Percentiles rank a stretch among this genome's conserved stretches.
phyloP scores from a whole-genome alignment of 1,284 basidiomycete species.

The Flammula alnicola region DNA sequence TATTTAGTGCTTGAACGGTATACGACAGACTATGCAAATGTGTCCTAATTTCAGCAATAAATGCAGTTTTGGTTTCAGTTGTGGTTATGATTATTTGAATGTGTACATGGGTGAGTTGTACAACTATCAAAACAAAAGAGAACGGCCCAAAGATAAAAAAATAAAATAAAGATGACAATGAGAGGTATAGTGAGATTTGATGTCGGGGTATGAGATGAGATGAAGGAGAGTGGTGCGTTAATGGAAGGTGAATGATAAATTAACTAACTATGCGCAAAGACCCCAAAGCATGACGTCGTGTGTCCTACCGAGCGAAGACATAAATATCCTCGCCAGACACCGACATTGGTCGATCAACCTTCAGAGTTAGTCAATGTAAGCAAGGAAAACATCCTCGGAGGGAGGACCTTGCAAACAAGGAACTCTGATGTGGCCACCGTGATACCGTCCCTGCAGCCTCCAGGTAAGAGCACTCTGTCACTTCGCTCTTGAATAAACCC shows the following conservation, averaged over 20 bases:
- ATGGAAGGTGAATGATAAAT: background rate
- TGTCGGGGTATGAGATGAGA: constrained; percentile 16
- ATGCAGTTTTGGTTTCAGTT: background rate
- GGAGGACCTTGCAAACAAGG: constrained; percentile 1
- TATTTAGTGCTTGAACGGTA: no score
- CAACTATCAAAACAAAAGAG: constrained; percentile 7
- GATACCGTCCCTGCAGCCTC: constrained; percentile 1
- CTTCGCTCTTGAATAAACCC: background rate
- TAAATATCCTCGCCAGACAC: no score
- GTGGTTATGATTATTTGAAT: background rate
- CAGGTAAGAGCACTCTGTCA: no score
- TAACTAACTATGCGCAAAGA: no score
- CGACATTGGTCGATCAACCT: no score
- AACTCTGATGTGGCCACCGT: background rate
- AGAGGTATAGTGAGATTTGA: constrained; percentile 21
- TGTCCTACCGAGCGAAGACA: no score
- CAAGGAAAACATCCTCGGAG: no score
- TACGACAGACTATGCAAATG: no score
- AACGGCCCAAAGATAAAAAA: constrained; percentile 4
- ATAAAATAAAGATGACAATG: constrained; percentile 5
- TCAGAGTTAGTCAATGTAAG: no score
- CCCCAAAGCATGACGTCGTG: no score
- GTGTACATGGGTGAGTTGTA: constrained; percentile 2
- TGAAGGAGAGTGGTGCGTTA: background rate
- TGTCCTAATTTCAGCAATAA: no score